These are phyloP conservation scores for Chalaropsis thielavioides DNA, from an alignment of 2,329 filamentous ascomycete genomes.

Conservation along the genomic window DNA sequence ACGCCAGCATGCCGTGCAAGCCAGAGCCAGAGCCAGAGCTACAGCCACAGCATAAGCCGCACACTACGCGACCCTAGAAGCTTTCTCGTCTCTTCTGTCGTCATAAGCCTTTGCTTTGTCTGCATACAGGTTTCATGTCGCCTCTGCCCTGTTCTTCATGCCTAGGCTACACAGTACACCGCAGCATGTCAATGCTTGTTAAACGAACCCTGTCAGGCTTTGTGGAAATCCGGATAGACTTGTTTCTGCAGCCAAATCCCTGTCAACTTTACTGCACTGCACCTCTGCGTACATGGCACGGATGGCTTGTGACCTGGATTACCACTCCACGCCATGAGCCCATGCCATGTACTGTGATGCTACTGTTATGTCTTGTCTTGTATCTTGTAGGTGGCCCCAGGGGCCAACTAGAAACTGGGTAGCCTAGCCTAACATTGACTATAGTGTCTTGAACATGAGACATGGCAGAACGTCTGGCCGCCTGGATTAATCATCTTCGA, in stretches of 20 bases:
- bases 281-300: no score
- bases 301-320: no score
- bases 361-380: no score
- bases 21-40: no score
- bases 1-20: no score
- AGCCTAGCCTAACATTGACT: no score
- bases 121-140: not conserved
- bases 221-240: not conserved
- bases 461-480: no score
- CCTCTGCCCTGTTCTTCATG: not conserved
- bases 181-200: not conserved
- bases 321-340: no score
- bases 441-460: no score
- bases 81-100: not conserved
- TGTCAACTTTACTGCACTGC: not conserved
- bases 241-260: not conserved
- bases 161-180: not conserved
- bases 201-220: not conserved
- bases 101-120: not conserved
- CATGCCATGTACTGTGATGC: no score
- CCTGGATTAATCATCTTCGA: not conserved
- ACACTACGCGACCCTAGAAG: not conserved
- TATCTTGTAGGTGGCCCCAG: no score
- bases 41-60: not conserved
- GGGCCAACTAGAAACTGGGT: no score